Base-by-base conservation (phyloP, 1,284 basidiomycete genomes). In the Porodaedalea pini region DNA sequence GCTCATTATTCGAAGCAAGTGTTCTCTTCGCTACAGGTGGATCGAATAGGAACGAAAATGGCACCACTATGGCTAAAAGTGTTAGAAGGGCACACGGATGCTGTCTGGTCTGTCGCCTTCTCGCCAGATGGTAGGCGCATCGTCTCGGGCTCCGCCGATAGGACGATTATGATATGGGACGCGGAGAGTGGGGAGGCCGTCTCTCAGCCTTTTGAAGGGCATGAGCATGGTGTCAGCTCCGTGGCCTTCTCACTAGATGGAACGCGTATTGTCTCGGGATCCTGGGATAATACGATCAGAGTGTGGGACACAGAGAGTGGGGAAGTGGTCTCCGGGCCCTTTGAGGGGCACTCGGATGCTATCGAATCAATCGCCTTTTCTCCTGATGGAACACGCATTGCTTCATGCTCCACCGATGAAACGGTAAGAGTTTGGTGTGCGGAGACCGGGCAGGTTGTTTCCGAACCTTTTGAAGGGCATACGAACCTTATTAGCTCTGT, bases 131-230 rank as follows among this genome's bases (percentile, higher is more conserved):
- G 60, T 37, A 47, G 7, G n/a, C 25, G 15, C 5, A 48, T 62
- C 17, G 48, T 27, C 7, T 62, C 58, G 19, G 58, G 54, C 6
- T 60, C 58, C 7, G 43, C 2, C n/a, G 57, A 62, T 41, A 11
- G 23, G 10, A 53, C 54, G 25, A 41, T 62, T 11, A 51, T 51
- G 10, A 49, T 57, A 13, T 62, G 60, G 60, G 54, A 57, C 21
- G 44, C 40, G 7, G 5, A 11, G 15, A 50, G 29, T 7, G 44
- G 40, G 7, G 21, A 43, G 2, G 2, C 8, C 15, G 13, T 43
- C 4, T 10, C 2, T 15, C 23, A 31, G 3, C 21, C 23, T 31
- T 27, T 25, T 21, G 17, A 21, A 19, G 37, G 37, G 15, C 51
- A 53, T 21, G 13, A 10, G 4, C 2, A 13, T 4, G 36, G 13